Percentiles rank a stretch among this genome's conserved stretches.
These are phyloP conservation scores for Cercospora sesami DNA, from an alignment of 2,329 filamentous ascomycete genomes.

Conservation along the genomic window DNA sequence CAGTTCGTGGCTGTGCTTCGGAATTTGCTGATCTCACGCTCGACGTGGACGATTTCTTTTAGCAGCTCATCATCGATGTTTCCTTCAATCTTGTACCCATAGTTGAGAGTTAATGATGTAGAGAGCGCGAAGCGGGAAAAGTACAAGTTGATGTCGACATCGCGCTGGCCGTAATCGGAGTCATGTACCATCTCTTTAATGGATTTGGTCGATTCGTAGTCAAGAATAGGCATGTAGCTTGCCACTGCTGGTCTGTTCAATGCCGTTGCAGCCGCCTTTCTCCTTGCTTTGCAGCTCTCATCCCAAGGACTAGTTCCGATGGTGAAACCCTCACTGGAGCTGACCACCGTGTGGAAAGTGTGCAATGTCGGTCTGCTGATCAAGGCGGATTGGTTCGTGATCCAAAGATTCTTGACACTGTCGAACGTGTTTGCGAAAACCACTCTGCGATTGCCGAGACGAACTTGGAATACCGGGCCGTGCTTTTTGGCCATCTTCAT, in stretches of 20 bases:
- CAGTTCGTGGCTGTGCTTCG: slow-evolving; percentile 79
- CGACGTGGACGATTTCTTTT: slow-evolving; percentile 72
- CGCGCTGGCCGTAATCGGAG: slow-evolving; percentile 59
- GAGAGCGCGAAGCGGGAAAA: slow-evolving; percentile 76
- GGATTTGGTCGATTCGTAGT: slow-evolving; percentile 70
- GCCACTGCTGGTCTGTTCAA: slow-evolving; percentile 74
- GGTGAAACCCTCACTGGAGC: slow-evolving; percentile 73
- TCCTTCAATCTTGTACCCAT: slow-evolving; percentile 73
- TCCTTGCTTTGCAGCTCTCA: slow-evolving; percentile 72
- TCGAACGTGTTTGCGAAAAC: slow-evolving; percentile 79
- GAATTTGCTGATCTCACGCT: slow-evolving; percentile 73
- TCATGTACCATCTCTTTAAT: slow-evolving; percentile 71
- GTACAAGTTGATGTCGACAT: slow-evolving; percentile 71
- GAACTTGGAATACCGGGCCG: slow-evolving; percentile 53
- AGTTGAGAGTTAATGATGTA: slow-evolving; percentile 75
- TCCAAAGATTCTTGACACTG: slow-evolving; percentile 71
- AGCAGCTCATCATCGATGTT: slow-evolving; percentile 67
- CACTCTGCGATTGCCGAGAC: slow-evolving; percentile 69
- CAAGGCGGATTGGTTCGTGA: slow-evolving; percentile 73
- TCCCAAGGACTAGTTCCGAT: slow-evolving; percentile 85
- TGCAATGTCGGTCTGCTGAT: slow-evolving; percentile 77
- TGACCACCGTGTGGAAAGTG: slow-evolving; percentile 79
- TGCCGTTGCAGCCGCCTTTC: slow-evolving; percentile 76
- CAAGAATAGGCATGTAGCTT: slow-evolving; percentile 79
- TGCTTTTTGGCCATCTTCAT: slow-evolving; percentile 51